Base-by-base conservation (phyloP, 2,329 filamentous ascomycete genomes). In the Hypomyces rosellus region DNA sequence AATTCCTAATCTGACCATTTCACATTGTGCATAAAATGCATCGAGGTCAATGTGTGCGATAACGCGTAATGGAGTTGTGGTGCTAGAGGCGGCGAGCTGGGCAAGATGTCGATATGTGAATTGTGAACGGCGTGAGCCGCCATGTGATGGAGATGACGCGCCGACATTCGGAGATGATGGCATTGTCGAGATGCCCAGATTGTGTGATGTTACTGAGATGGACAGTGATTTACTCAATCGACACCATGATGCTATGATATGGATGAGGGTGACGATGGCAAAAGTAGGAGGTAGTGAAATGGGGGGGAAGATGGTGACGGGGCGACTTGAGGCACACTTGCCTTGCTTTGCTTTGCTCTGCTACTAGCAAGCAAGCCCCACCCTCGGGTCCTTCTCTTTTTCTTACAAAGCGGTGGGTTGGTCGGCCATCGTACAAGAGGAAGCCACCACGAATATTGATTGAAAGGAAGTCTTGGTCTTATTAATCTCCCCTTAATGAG, bases 11-110 rank as follows among this genome's bases (percentile, higher is more conserved):
- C 93, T 83, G 9, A 96, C 84, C 79, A 91, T 95, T 70, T 99
- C 93, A 65, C 90, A 96, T 73, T 99, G 93, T 3, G 88, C 87
- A 67, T 99, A 99, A 70, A 99, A 99, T 37, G 92, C 92, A 78
- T 99, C 93, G 53, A 99, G 83, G 63, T 99, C 93, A 55, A 97
- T 83, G 66, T 96, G 91, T 6, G 89, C 89, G 59, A 96, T 82
- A 25, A 95, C 87, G 42, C 93, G 84, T 34, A 99, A 76, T 1
- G 92, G 92, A 46, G 82, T 89, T 8, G 82, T 81, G 0, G 84
- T 76, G 34, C 81, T 83, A 57, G 80, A 89, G 9, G 83, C 77
- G 6, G 84, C 81, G 51, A 97, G 80, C 56, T 91, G 85, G 34
- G 81, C 76, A 14, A 97, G 77, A 48, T 97, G 85, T 54, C 87